phyloP scores from a whole-genome alignment of 805 yeast species.

The Starmerella etchellsii region DNA sequence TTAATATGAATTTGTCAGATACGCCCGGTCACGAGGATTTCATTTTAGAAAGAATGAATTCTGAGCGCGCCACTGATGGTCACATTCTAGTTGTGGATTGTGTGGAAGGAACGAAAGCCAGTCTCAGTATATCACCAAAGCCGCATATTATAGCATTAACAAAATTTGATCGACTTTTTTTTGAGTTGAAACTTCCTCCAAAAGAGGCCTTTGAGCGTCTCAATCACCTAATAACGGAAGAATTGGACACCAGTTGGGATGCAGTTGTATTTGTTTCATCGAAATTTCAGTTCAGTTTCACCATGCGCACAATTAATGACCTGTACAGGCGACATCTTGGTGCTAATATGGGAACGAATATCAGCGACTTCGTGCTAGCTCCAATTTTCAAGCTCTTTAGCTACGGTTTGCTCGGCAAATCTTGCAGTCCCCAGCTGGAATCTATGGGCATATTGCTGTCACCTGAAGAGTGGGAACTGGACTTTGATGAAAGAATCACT shows the following conservation, averaged over 20 bases:
- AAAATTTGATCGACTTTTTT: conserved; percentile 72
- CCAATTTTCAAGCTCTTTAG: conserved; percentile 72
- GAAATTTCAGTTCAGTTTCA: conserved; percentile 48
- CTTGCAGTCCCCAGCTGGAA: conserved; percentile 35
- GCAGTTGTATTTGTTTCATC: conserved; percentile 71
- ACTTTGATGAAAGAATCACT: conserved; percentile 3
- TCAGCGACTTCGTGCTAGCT: conserved; percentile 48
- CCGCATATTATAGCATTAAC: conserved; percentile 43
- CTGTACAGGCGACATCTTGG: conserved; percentile 36
- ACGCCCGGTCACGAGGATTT: conserved; percentile 90
- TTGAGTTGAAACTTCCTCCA: conserved; percentile 69
- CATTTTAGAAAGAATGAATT: conserved; percentile 54
- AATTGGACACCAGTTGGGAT: conserved; percentile 33
- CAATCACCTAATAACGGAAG: conserved; percentile 42
- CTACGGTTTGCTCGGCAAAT: conserved; percentile 40
- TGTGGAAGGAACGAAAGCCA: conserved; percentile 63
- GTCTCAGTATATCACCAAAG: conserved; percentile 27
- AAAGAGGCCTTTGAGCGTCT: conserved; percentile 60
- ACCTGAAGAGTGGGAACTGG: not conserved
- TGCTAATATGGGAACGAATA: conserved; percentile 66
- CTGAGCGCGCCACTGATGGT: conserved; percentile 50
- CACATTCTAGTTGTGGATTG: conserved; percentile 64
- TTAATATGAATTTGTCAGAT: conserved; percentile 55
- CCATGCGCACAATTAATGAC: conserved; percentile 49
- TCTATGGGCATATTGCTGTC: conserved; percentile 29